Percentiles rank a stretch among this genome's conserved stretches.
Evolutionary conservation across 192 early-diverging fungal genomes (phyloP).

Genomic region (Spizellomyces sp.): DNA sequence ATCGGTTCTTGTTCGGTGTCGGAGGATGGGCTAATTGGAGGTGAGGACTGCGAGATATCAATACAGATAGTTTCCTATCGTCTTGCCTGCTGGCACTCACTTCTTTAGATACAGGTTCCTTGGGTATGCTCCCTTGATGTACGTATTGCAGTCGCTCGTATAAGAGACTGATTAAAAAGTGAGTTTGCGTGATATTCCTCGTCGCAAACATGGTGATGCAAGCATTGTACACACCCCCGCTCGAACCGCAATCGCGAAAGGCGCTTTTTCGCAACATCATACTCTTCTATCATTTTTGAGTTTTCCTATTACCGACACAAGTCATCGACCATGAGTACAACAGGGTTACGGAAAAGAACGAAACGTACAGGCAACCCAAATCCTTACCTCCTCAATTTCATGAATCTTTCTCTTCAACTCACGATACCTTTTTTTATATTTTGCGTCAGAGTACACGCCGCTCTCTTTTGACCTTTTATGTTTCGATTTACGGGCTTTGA

Average conservation of each 20-base stretch:
- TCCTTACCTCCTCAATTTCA: conserved; percentile 16
- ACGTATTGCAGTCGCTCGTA: conserved; percentile 15
- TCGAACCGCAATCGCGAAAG: conserved; percentile 19
- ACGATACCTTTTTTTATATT: conserved; percentile 20
- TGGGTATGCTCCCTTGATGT: not conserved
- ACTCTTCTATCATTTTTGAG: conserved; percentile 9
- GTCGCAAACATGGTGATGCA: not conserved
- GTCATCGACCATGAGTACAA: too few relatives aligned
- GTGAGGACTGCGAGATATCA: too few relatives aligned
- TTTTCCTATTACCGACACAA: not conserved
- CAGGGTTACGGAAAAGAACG: too few relatives aligned
- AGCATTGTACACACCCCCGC: conserved; percentile 4
- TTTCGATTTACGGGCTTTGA: too few relatives aligned
- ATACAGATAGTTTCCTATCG: too few relatives aligned
- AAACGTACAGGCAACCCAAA: too few relatives aligned
- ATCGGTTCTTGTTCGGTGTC: not conserved
- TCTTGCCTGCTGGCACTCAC: too few relatives aligned
- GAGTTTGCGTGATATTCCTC: too few relatives aligned
- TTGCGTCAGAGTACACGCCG: too few relatives aligned
- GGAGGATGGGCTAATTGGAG: too few relatives aligned
- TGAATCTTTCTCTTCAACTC: conserved; percentile 23
- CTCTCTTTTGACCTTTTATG: too few relatives aligned
- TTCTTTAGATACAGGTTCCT: too few relatives aligned
- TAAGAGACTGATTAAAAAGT: not conserved
- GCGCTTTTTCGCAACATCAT: conserved; percentile 1